Percentiles rank a stretch among this genome's conserved stretches.
Conservation (phyloP, 1,284 basidiomycete species). For the Trichosporon sp. region DNA sequence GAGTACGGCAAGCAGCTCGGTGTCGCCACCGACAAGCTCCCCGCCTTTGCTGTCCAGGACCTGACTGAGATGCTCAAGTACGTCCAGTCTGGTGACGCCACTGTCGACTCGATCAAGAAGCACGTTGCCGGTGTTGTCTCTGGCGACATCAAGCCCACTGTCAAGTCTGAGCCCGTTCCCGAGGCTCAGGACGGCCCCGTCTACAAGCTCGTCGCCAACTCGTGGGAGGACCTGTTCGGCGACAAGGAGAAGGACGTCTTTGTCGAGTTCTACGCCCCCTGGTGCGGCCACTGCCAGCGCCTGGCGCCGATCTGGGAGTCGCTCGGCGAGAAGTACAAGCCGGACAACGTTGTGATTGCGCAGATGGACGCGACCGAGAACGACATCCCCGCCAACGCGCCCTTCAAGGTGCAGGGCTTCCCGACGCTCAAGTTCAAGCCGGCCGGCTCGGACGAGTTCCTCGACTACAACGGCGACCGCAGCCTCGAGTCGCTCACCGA, state of each 20-base stretch:
- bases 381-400: constrained; percentile 82
- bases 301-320: constrained; percentile 93
- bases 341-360: constrained; percentile 81
- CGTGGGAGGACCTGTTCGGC: constrained; percentile 82
- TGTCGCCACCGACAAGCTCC: constrained; percentile 78
- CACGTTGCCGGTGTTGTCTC: constrained; percentile 71
- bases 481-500: constrained; percentile 80
- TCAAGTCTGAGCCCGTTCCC: constrained; percentile 91
- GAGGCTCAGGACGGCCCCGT: constrained; percentile 80
- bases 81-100: constrained; percentile 69
- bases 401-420: constrained; percentile 82
- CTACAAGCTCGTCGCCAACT: constrained; percentile 81
- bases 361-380: constrained; percentile 98
- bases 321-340: constrained; percentile 82
- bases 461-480: constrained; percentile 92
- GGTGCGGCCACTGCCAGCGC: constrained; percentile 67
- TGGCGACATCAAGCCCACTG: constrained; percentile 75
- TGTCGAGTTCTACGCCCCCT: constrained; percentile 94
- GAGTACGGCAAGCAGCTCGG: constrained; percentile 96
- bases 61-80: constrained; percentile 82
- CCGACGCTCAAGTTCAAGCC: constrained; percentile 97
- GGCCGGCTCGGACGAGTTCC: constrained; percentile 80
- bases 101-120: constrained; percentile 57
- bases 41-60: constrained; percentile 91
- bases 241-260: constrained; percentile 94